A percentile compares a stretch with the other conserved stretches of the same genome.
Conservation (phyloP, 1,139 yeast species). For the Yamadazyma diospyri region DNA sequence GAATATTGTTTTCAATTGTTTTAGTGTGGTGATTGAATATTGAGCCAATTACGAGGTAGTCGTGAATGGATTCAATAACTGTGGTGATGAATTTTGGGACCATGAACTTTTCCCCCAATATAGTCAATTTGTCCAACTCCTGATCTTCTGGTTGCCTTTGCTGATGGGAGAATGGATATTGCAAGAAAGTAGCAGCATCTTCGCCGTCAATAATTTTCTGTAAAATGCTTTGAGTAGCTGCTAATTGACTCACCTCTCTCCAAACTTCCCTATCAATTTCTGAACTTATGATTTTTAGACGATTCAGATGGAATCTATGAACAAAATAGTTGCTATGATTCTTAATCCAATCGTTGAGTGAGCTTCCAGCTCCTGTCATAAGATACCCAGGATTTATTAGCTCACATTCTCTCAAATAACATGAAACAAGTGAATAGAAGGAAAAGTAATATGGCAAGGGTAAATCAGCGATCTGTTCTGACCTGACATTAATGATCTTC, state of each 20-base stretch:
- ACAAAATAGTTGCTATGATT: conserved; percentile 64
- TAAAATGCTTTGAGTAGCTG: conserved; percentile 47
- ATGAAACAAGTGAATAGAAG: conserved; percentile 62
- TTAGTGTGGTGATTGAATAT: conserved; percentile 43
- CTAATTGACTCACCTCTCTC: conserved; percentile 52
- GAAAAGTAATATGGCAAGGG: conserved; percentile 55
- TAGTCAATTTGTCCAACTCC: conserved; percentile 28
- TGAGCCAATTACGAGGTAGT: conserved; percentile 47
- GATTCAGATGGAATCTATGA: conserved; percentile 52
- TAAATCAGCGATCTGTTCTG: conserved; percentile 62
- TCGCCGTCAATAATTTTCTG: conserved; percentile 55
- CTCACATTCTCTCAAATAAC: conserved; percentile 83
- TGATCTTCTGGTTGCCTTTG: not conserved
- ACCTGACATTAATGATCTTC: conserved; percentile 73
- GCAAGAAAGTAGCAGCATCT: conserved; percentile 46
- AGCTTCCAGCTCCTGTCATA: conserved; percentile 45
- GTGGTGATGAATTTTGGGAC: conserved; percentile 40
- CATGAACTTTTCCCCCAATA: conserved; percentile 37
- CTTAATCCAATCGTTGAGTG: conserved; percentile 63
- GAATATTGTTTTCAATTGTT: conserved; percentile 37
- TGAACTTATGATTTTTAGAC: conserved; percentile 41
- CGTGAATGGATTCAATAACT: conserved; percentile 38
- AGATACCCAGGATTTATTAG: conserved; percentile 71
- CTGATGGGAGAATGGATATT: conserved; percentile 23
- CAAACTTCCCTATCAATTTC: conserved; percentile 71